Conservation (phyloP, 1,139 yeast genomes). For the Suhomyces yuchorum region DNA sequence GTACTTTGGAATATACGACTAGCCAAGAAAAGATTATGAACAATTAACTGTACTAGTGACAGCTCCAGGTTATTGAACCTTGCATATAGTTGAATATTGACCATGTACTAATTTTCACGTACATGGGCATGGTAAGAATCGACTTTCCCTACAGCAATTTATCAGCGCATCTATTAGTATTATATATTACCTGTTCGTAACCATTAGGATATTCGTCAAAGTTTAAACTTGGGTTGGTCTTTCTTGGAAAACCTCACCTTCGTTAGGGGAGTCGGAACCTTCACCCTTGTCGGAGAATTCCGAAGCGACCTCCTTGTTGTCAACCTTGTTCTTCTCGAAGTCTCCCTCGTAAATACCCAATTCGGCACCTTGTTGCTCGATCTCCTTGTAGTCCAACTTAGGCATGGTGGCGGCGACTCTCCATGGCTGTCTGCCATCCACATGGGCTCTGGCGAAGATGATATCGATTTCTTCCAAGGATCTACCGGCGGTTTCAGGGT, state of each 20-base stretch:
- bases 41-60: too few species aligned
- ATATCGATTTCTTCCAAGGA: slow-evolving; percentile 51
- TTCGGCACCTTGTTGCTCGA: slow-evolving; percentile 50
- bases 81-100: too few species aligned
- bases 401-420: slow-evolving; percentile 56
- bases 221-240: slow-evolving; percentile 16
- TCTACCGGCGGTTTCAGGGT: slow-evolving; percentile 53
- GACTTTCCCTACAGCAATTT: too few species aligned
- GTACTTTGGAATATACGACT: too few species aligned
- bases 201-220: background rate
- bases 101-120: too few species aligned
- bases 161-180: slow-evolving; percentile 7
- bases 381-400: slow-evolving; percentile 44
- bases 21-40: too few species aligned
- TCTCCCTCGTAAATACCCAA: slow-evolving; percentile 50
- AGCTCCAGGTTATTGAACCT: too few species aligned
- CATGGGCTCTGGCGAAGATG: slow-evolving; percentile 49
- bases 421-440: slow-evolving; percentile 50
- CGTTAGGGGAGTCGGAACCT: slow-evolving; percentile 15
- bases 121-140: too few species aligned
- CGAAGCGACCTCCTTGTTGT: slow-evolving; percentile 34
- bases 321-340: slow-evolving; percentile 39
- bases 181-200: slow-evolving; percentile 1
- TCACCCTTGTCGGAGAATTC: slow-evolving; percentile 22
- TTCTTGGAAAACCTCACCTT: slow-evolving; percentile 11